Percentiles rank a stretch among this genome's conserved stretches.
Evolutionary conservation across 164 flowering plant species (phyloP).

Genomic region (Cinnamomum chago): DNA sequence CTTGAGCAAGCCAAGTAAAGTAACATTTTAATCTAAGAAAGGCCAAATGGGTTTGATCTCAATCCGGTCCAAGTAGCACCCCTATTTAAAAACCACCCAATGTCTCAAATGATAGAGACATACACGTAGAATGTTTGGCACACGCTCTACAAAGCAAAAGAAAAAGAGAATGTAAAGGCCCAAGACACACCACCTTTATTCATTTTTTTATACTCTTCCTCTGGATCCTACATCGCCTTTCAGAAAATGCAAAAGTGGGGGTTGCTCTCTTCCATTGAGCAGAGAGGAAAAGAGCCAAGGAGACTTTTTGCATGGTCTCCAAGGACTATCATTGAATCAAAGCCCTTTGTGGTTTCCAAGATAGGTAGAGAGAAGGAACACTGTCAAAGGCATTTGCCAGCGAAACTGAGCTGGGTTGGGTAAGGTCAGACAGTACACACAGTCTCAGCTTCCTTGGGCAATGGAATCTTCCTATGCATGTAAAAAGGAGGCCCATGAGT

Average conservation of each 20-base stretch:
- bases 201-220: neutral
- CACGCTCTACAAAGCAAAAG: slow-evolving; percentile 14
- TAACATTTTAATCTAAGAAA: too few relatives aligned
- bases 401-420: slow-evolving; percentile 37
- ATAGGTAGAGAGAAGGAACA: slow-evolving; percentile 5
- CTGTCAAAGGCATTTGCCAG: slow-evolving; percentile 34
- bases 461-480: slow-evolving; percentile 41
- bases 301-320: slow-evolving; percentile 67
- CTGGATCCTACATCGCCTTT: neutral
- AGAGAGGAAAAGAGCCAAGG: slow-evolving; percentile 19
- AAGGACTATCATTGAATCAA: slow-evolving; percentile 35
- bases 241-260: neutral
- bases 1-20: too few relatives aligned
- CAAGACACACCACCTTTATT: neutral
- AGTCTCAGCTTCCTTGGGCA: slow-evolving; percentile 23
- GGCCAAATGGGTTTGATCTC: too few relatives aligned
- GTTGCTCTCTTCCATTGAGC: slow-evolving; percentile 16
- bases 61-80: too few relatives aligned
- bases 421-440: slow-evolving; percentile 35
- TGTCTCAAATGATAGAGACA: slow-evolving; percentile 32
- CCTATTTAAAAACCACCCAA: slow-evolving; percentile 11
- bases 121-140: slow-evolving; percentile 13
- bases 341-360: slow-evolving; percentile 41
- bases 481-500: slow-evolving; percentile 10
- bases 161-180: slow-evolving; percentile 4